These are phyloP conservation scores for Vigna radiata DNA, from an alignment of 306 rosid genomes.

Conservation along the genomic window DNA sequence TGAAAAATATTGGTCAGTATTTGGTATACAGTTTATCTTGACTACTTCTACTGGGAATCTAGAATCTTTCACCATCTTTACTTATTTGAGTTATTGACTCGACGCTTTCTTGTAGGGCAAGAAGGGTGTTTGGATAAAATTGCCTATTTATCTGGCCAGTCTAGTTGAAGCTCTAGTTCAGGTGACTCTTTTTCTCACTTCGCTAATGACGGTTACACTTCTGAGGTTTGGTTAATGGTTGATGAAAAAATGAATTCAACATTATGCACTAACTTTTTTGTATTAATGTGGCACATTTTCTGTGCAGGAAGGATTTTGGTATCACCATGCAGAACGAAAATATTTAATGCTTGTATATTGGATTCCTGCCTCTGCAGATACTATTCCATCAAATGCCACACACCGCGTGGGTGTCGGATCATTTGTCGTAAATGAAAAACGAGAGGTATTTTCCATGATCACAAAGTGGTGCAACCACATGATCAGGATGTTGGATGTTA, in stretches of 20 bases:
- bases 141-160: conserved; percentile 67
- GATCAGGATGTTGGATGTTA: conserved; percentile 20
- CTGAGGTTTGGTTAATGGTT: background rate
- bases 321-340: conserved; percentile 88
- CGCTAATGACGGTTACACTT: background rate
- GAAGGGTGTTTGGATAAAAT: conserved; percentile 75
- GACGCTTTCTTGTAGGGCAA: conserved; percentile 60
- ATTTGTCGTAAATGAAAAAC: conserved; percentile 67
- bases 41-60: conserved; percentile 20
- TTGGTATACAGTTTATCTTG: conserved; percentile 5
- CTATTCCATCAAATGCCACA: conserved; percentile 84
- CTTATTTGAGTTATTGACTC: background rate
- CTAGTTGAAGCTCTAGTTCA: conserved; percentile 70
- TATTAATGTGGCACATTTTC: conserved; percentile 24
- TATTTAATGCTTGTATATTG: conserved; percentile 86
- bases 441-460: conserved; percentile 63
- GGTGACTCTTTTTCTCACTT: conserved; percentile 44
- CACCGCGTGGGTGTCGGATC: conserved; percentile 83
- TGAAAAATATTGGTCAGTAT: background rate
- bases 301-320: conserved; percentile 85
- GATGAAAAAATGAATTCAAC: conserved; percentile 16
- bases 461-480: background rate
- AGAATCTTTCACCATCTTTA: background rate
- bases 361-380: conserved; percentile 66
- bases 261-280: background rate